These are phyloP conservation scores for Circinella minor DNA, from an alignment of 371 early-diverging fungal genomes.

Conservation along the genomic window DNA sequence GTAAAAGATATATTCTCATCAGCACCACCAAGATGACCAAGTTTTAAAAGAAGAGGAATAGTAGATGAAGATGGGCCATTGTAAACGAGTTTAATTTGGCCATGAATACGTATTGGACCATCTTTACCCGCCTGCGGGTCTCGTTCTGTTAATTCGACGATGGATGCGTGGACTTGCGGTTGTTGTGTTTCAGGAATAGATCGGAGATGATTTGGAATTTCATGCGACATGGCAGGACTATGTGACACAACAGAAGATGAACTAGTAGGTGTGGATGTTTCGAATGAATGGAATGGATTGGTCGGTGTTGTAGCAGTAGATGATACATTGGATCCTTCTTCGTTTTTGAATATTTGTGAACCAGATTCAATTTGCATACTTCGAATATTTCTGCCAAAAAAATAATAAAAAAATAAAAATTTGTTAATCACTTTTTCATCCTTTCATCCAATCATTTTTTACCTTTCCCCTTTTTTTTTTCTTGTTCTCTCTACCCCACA, in stretches of 20 bases:
- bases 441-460: too few species aligned
- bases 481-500: too few species aligned
- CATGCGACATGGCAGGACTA: slow-evolving; percentile 22
- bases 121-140: slow-evolving; percentile 7
- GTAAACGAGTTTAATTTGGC: slow-evolving; percentile 24
- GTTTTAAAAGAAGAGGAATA: slow-evolving; percentile 16
- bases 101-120: slow-evolving; percentile 7
- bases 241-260: slow-evolving; percentile 14
- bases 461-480: neutral
- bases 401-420: neutral
- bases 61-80: slow-evolving; percentile 20
- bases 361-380: slow-evolving; percentile 22
- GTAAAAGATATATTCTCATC: neutral
- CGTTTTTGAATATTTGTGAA: neutral
- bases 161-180: slow-evolving; percentile 22
- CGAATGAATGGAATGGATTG: slow-evolving; percentile 27
- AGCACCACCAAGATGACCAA: neutral
- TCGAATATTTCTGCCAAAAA: slow-evolving; percentile 14
- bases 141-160: slow-evolving; percentile 17
- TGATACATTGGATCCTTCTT: slow-evolving; percentile 7
- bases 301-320: slow-evolving; percentile 22
- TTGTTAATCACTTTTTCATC: neutral
- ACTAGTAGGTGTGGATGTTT: slow-evolving; percentile 24
- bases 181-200: slow-evolving; percentile 18
- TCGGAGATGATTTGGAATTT: slow-evolving; percentile 15